Base-by-base conservation (phyloP, 1,284 basidiomycete genomes). In the Pseudomicrostroma phylloplanum region DNA sequence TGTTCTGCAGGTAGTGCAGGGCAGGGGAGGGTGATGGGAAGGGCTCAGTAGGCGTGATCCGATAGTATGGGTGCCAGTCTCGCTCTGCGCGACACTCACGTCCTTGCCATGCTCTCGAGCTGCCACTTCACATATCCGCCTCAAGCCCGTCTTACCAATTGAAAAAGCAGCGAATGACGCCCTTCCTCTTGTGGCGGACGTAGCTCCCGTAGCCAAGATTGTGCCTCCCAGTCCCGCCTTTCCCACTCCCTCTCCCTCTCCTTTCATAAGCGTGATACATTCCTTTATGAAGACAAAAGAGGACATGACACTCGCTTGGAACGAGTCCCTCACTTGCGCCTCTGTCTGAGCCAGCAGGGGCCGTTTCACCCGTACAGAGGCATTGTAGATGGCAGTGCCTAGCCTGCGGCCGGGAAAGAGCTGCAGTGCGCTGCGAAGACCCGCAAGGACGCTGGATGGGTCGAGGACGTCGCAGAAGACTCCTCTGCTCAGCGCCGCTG, bases 351-450 rank as follows among this genome's bases (percentile, higher is more conserved):
- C 56, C 15, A 74, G 39, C 26, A 74, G 73, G 2, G 66, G 64
- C 0, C 66, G 65, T 1, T 71, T 55, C 36, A 68, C 69, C 3
- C 73, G 63, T 9, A 73, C 56, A 7, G 65, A 67, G 11, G 70
- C 71, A 26, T 74, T 74, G 65, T 67, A 74, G 30, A 66, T 66
- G 0, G 69, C 70, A 0, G 70, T 74, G 2, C 73, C 73, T 13
- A 74, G 56, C 58, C 60, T 64, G 25, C 63, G 61, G 2, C 59
- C 51, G 2, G 69, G 69, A 69, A 69, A 74, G 26, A 48, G 58
- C 0, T 43, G 61, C 30, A 49, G 60, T 0, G 69, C 59, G 2
- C 65, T 49, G 2, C 58, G 12, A 17, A 74, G 36, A 1, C 71
- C 65, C 0, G 4, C 1, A 13, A 36, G 30, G 58, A 74, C 71